These are phyloP conservation scores for Raphanus sativus DNA, from an alignment of 345 rosid genomes.

Conservation along the genomic window DNA sequence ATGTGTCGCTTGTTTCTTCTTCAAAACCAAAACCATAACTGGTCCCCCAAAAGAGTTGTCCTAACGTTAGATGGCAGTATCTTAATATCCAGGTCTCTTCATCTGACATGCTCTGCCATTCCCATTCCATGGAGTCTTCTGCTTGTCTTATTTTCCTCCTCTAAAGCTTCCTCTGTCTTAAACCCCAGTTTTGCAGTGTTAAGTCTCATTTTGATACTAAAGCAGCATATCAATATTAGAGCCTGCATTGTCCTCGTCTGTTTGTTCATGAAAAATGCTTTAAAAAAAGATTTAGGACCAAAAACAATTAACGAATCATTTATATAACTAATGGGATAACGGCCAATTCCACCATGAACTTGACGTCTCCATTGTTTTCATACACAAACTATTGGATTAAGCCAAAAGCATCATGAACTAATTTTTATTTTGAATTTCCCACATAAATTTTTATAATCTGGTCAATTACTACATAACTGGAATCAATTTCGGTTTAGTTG, in stretches of 20 bases:
- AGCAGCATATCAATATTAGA: slow-evolving; percentile 9
- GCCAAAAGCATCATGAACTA: too few species aligned
- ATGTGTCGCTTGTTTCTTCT: slow-evolving; percentile 13
- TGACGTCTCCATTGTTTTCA: too few species aligned
- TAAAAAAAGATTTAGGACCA: background rate
- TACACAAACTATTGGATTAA: too few species aligned
- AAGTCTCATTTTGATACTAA: slow-evolving; percentile 16
- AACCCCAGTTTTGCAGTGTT: slow-evolving; percentile 9
- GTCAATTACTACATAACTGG: too few species aligned
- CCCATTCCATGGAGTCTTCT: slow-evolving; percentile 29
- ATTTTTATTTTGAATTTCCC: too few species aligned
- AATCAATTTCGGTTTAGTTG: too few species aligned
- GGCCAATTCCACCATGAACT: too few species aligned
- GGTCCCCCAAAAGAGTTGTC: slow-evolving; percentile 37
- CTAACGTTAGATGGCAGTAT: slow-evolving; percentile 17
- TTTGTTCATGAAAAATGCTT: background rate
- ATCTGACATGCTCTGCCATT: slow-evolving; percentile 29
- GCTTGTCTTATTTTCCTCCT: slow-evolving; percentile 27
- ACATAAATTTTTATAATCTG: too few species aligned
- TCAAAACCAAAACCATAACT: slow-evolving; percentile 11
- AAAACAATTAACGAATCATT: too few species aligned
- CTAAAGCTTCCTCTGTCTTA: slow-evolving; percentile 23
- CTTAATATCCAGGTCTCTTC: slow-evolving; percentile 24
- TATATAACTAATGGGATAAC: too few species aligned
- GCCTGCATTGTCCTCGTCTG: slow-evolving; percentile 10